Base-by-base conservation (phyloP, 805 yeast genomes). In the Grigorovia transvaalensis region DNA sequence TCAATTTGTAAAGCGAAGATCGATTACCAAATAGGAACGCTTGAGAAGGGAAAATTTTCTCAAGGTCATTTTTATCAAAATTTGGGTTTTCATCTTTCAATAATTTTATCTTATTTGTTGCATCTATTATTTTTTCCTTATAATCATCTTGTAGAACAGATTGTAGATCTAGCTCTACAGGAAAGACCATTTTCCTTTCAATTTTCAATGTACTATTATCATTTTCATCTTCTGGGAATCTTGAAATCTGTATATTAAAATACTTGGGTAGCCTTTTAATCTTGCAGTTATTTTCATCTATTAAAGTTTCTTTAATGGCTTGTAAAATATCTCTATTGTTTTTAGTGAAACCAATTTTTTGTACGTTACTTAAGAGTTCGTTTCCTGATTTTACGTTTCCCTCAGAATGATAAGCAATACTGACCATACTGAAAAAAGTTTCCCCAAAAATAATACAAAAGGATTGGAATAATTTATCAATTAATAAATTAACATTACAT, bases 401-500 rank as follows among this genome's bases (percentile, higher is more conserved):
- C 15, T 13, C 38, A 33, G 38, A 33, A 13, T 33, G 38, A 13
- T 11, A 48, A 9, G 45, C 50, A 42, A 48, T 48, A 29, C 78
- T 79, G 65, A 88, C 84, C 54, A 74, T 75, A 50, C 79, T 79
- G 33, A 80, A 66, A 49, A 75, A 70, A 19, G 64, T 67, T 15
- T 78, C 74, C 27, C 77, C 75, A 51, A 64, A 57, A 12, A 73
- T 74, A 19, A 67, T 60, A 42, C 75, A 66, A 53, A 87, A 67
- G 40, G 74, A 68, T 27, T 72, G 69, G 56, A 89, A 69, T 49
- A 91, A 75, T 65, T 84, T 90, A 7, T 96, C 82, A 71, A 81
- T 88, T 15, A 91, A 85, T 65, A 93, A 98, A 70, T 91, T 98
- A 0, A 98, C 98, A 72, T 93, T 98, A 70, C 93, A 98, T 71